Conservation (phyloP, 179 eudicot genomes). For the Beta lomatogona region DNA sequence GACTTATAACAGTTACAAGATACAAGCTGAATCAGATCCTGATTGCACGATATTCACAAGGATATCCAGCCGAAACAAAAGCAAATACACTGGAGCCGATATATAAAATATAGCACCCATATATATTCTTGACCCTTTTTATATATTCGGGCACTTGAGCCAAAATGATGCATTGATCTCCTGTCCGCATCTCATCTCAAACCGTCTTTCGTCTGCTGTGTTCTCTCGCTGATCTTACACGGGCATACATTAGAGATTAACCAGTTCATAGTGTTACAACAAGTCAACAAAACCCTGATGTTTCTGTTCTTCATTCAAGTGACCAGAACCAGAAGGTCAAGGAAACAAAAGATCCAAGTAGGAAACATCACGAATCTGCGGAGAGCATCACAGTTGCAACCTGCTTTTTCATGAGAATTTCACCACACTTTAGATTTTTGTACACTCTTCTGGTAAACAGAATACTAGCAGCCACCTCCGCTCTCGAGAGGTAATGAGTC, state of each 20-base stretch:
- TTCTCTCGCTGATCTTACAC: background rate
- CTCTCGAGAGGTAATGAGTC: slow-evolving; percentile 38
- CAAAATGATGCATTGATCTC: background rate
- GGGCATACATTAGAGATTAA: background rate
- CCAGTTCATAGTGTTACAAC: background rate
- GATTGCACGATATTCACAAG: slow-evolving; percentile 38
- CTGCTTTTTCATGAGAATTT: slow-evolving; percentile 10
- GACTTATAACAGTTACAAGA: slow-evolving; percentile 20
- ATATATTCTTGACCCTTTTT: slow-evolving; percentile 1
- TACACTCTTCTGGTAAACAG: slow-evolving; percentile 17
- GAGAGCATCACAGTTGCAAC: slow-evolving; percentile 15
- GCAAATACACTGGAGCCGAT: slow-evolving; percentile 15
- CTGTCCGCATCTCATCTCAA: background rate
- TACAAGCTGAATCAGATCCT: slow-evolving; percentile 25
- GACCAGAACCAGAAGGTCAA: background rate
- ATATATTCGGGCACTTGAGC: background rate
- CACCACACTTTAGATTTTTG: slow-evolving; percentile 6
- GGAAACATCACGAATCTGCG: slow-evolving; percentile 11
- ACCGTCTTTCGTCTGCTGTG: background rate
- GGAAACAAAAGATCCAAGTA: slow-evolving; percentile 10
- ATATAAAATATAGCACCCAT: background rate
- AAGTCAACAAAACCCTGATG: background rate
- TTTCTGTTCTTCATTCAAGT: slow-evolving; percentile 6
- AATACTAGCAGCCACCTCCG: slow-evolving; percentile 23
- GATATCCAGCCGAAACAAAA: slow-evolving; percentile 22